Evolutionary conservation across 768 basidiomycete genomes (phyloP), one percentile per base, ranked within the genome.

Genomic region (Calvatia gigantea): DNA sequence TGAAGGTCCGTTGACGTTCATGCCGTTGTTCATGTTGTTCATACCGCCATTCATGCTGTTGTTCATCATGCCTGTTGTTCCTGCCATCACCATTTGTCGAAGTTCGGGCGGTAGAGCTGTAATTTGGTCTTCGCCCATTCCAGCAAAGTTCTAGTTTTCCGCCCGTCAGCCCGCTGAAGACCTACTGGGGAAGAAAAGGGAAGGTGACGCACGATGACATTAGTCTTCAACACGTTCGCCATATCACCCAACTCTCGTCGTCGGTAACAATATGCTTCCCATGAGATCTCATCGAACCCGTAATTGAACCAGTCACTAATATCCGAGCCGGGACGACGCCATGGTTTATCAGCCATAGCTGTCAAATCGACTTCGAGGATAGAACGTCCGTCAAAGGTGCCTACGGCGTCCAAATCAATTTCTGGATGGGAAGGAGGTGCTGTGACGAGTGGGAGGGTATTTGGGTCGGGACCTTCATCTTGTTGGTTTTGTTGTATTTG

Each of bases 221-320:
- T 91, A 1, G 83, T 82, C 65, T 94, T 94, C 54, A 94, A 78
- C 42, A 91, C 83, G 56, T 80, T 84, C 0, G 88, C 89, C 53
- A 89, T 76, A 55, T 93, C 91, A 2, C 89, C 87, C 48, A 93
- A 67, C 54, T 93, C 89, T 38, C 89, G 79, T 62, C 93, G 78
- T 62, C 91, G 81, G 69, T 90, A 88, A 62, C 87, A 91, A 64
- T 96, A 99, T 38, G 86, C 87, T 65, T 93, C 91, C 94, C 94
- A 99, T 31, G 89, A 90, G 14, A 91, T 80, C 71, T 99, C 97
- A 69, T 99, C 97, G 65, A 98, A 98, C 0, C 97, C 97, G 62
- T 97, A 98, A 71, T 99, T 98, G 73, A 99, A 99, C 89, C 94
- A 99, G 73, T 98, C 95, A 61, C 90, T 89, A 58, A 97, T 78